A percentile compares a stretch with the other conserved stretches of the same genome.
These are phyloP conservation scores for Aspergillus sp. DNA, from an alignment of 2,329 filamentous ascomycete genomes.

Conservation along the genomic window DNA sequence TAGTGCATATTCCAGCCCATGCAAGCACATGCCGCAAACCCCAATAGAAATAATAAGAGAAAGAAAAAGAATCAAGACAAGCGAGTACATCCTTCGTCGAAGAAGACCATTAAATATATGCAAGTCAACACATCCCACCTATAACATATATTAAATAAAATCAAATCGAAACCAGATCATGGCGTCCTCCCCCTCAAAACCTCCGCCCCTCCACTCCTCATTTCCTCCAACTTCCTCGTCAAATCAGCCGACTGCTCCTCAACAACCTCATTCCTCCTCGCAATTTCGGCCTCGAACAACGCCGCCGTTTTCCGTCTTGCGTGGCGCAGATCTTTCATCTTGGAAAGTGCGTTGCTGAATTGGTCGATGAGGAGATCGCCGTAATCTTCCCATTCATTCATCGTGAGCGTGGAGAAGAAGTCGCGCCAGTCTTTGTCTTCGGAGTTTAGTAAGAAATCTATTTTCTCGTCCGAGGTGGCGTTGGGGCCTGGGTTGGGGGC, in stretches of 20 bases:
- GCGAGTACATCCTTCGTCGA: too few relatives aligned
- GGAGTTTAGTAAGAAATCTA: slow-evolving; percentile 40
- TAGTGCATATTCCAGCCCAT: too few relatives aligned
- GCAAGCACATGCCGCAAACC: too few relatives aligned
- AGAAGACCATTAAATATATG: too few relatives aligned
- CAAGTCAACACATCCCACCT: background rate
- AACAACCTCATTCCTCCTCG: slow-evolving; percentile 54
- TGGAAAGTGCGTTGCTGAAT: slow-evolving; percentile 53
- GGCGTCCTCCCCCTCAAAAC: slow-evolving; percentile 50
- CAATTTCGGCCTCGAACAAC: slow-evolving; percentile 58
- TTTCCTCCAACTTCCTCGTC: slow-evolving; percentile 52
- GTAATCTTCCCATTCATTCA: slow-evolving; percentile 62
- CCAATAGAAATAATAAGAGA: too few relatives aligned
- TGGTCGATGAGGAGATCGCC: slow-evolving; percentile 62
- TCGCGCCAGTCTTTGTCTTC: slow-evolving; percentile 44
- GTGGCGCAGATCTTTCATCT: slow-evolving; percentile 55
- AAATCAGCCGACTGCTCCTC: slow-evolving; percentile 52
- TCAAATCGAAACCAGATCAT: too few relatives aligned
- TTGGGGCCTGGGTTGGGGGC: slow-evolving; percentile 21
- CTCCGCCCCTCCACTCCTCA: slow-evolving; percentile 57
- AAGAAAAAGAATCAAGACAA: too few relatives aligned
- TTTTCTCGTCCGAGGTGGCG: slow-evolving; percentile 35
- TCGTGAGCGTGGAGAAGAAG: slow-evolving; percentile 55
- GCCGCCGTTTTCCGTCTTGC: slow-evolving; percentile 56
- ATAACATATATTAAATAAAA: background rate